phyloP scores from a whole-genome alignment of 106 monocot genomes.

The Hemerocallis citrina region DNA sequence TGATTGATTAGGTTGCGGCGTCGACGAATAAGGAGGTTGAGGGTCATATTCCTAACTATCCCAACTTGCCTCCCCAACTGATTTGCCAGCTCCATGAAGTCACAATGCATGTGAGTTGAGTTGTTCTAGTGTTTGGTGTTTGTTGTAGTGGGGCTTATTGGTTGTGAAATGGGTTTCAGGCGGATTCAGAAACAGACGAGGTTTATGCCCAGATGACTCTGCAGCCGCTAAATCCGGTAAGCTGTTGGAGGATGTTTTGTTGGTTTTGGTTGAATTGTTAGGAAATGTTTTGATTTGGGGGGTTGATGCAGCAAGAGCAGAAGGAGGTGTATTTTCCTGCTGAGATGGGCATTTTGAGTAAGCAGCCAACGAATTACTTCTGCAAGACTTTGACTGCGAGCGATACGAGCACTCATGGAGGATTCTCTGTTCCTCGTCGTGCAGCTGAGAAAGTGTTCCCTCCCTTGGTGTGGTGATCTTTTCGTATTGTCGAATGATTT shows the following conservation, averaged over 20 bases:
- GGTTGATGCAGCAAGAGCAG: conserved; percentile 69
- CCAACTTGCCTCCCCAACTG: conserved; percentile 68
- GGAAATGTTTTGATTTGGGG: neutral
- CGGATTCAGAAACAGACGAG: conserved; percentile 23
- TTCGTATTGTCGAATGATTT: neutral
- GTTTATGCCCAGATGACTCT: conserved; percentile 29
- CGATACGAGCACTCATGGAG: conserved; percentile 97
- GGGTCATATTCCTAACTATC: conserved; percentile 81
- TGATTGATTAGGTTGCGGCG: conserved; percentile 45
- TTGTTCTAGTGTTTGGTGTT: neutral
- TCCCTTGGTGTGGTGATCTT: conserved; percentile 58
- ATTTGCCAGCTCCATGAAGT: conserved; percentile 90
- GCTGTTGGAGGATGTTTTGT: too few relatives aligned
- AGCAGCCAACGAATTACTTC: conserved; percentile 98
- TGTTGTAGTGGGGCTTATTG: neutral
- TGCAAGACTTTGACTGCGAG: conserved; percentile 98
- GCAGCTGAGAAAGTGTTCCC: conserved; percentile 98
- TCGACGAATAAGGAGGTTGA: conserved; percentile 88
- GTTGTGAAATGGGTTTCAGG: conserved; percentile 7
- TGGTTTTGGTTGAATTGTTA: conserved; percentile 1
- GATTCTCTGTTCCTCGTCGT: conserved; percentile 96
- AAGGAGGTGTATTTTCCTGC: conserved; percentile 71
- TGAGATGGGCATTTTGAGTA: conserved; percentile 84
- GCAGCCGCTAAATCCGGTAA: conserved; percentile 52
- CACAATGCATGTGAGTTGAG: conserved; percentile 74